These are phyloP conservation scores for Grifola frondosa DNA, from an alignment of 1,284 basidiomycete genomes.

Conservation along the genomic window DNA sequence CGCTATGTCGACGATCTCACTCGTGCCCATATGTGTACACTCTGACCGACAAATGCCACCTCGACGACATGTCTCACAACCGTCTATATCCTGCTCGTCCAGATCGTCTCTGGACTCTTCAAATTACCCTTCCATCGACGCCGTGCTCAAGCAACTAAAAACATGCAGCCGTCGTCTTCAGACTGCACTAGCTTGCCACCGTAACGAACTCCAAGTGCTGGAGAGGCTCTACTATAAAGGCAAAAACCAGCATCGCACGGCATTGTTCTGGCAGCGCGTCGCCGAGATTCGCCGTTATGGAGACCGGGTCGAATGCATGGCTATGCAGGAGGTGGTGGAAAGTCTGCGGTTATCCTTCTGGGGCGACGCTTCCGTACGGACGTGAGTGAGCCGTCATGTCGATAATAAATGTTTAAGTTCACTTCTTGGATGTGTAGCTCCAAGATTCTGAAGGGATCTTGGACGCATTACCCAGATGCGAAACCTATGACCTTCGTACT, in stretches of 20 bases:
- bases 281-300: constrained; percentile 59
- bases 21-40: constrained; percentile 1
- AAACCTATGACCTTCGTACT: constrained; percentile 33
- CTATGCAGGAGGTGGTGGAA: constrained; percentile 44
- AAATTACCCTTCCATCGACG: constrained; percentile 48
- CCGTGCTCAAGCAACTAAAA: constrained; percentile 61
- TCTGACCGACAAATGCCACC: constrained; percentile 16
- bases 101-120: constrained; percentile 37
- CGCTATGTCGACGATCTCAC: constrained; percentile 1
- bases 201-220: constrained; percentile 58
- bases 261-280: constrained; percentile 70
- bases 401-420: not conserved
- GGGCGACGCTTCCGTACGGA: constrained; percentile 38
- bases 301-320: constrained; percentile 44
- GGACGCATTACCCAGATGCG: constrained; percentile 55
- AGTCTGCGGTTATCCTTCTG: constrained; percentile 60
- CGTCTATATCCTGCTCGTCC: constrained; percentile 28
- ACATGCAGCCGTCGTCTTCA: constrained; percentile 50
- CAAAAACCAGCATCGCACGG: constrained; percentile 73
- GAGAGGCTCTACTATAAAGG: constrained; percentile 75
- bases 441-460: constrained; percentile 54
- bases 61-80: constrained; percentile 22
- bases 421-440: constrained; percentile 32
- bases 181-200: constrained; percentile 40
- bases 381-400: constrained; percentile 37